Conservation (phyloP, 2,329 filamentous ascomycete genomes). For the Graphilbum fragrans region DNA sequence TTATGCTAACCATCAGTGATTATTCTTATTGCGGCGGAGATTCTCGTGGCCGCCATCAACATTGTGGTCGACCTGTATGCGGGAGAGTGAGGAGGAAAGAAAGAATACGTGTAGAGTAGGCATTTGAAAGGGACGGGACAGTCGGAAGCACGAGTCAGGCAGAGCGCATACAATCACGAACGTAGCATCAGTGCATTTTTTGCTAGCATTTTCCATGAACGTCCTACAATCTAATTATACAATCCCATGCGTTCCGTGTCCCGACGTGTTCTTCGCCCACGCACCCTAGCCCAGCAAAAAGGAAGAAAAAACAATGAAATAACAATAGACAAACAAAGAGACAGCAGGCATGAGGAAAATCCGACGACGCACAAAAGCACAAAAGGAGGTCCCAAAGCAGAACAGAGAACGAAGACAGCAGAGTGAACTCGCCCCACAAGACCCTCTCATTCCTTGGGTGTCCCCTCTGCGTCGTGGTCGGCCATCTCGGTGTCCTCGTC, state of each 20-base stretch:
- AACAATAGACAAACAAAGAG: background rate
- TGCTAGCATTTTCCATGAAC: too few relatives aligned
- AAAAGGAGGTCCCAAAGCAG: too few relatives aligned
- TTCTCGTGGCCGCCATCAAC: conserved; percentile 83
- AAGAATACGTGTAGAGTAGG: background rate
- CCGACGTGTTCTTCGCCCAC: background rate
- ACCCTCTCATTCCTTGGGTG: conserved; percentile 9
- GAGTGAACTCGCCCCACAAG: background rate
- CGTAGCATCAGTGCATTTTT: too few relatives aligned
- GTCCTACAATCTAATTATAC: too few relatives aligned
- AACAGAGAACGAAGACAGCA: too few relatives aligned
- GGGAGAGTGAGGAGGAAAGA: conserved; percentile 5
- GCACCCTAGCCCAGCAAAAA: background rate
- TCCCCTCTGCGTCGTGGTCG: conserved; percentile 24
- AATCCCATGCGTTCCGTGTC: background rate
- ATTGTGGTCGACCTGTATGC: conserved; percentile 91
- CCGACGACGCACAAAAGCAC: too few relatives aligned
- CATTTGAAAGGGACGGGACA: background rate
- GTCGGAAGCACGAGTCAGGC: background rate
- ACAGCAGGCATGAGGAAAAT: background rate
- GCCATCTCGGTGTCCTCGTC: conserved; percentile 39
- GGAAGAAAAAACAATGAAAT: background rate
- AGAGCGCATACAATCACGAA: too few relatives aligned
- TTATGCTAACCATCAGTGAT: conserved; percentile 58
- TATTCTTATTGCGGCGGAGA: conserved; percentile 88